phyloP scores from a whole-genome alignment of 192 early-diverging fungal species.

The Linderina pennispora region DNA sequence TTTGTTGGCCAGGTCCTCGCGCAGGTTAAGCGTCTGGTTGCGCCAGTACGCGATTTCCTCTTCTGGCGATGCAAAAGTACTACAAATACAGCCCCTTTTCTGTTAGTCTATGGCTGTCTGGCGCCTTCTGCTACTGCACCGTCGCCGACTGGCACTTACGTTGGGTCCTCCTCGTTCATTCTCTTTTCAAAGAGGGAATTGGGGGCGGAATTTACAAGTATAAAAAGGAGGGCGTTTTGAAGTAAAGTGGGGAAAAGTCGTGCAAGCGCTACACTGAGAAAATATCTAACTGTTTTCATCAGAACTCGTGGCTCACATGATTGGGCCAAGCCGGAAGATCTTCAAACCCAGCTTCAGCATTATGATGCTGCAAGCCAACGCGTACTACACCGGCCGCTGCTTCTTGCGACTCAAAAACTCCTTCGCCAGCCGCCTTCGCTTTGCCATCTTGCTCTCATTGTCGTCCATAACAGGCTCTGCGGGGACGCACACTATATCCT shows the following conservation, averaged over 20 bases:
- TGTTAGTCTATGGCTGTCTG: too few species aligned
- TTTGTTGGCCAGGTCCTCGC: conserved; percentile 52
- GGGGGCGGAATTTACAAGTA: not conserved
- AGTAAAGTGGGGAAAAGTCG: too few species aligned
- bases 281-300: too few species aligned
- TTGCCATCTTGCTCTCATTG: conserved; percentile 2
- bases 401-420: conserved; percentile 15
- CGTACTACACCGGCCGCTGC: not conserved
- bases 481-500: too few species aligned
- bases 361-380: too few species aligned
- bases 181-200: not conserved
- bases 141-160: conserved; percentile 21
- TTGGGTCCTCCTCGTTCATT: conserved; percentile 22
- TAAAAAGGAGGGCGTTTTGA: not conserved
- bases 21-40: conserved; percentile 41
- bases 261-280: too few species aligned
- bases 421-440: conserved; percentile 15
- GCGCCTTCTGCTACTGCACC: too few species aligned
- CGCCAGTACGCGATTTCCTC: conserved; percentile 70
- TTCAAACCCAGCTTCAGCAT: too few species aligned
- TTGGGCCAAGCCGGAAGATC: too few species aligned
- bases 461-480: not conserved
- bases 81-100: too few species aligned
- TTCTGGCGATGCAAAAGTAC: conserved; percentile 48
- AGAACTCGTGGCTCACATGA: too few species aligned